Base-by-base conservation (phyloP, 352 stramenopile species). In the Peronospora destructor region DNA sequence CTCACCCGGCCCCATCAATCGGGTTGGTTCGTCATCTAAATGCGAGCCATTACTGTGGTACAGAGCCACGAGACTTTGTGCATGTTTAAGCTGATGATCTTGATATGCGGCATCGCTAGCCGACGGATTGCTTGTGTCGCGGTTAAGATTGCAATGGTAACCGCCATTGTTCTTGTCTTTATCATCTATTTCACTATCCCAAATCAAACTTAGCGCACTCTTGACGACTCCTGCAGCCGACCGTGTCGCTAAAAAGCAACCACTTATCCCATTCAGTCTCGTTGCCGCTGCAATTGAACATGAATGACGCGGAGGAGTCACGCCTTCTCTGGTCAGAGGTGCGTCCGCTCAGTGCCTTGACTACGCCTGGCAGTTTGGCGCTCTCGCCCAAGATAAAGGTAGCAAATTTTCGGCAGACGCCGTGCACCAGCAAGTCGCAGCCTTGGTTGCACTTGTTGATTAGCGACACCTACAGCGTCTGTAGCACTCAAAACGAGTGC, bases 361-460 rank as follows among this genome's bases (percentile, higher is more conserved):
- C 48, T 34, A 62, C 45, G 2, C 55, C 48, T 0, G 48, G 58
- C 35, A 59, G 26, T 11, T 59, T 52, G 46, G 28, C 36, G n/a
- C 46, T 60, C 4, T 71, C 62, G 13, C 57, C 62, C 40, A 67
- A 30, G 23, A 67, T 45, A 9, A 71, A 65, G 10, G 35, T 54
- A 13, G 49, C 45, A 29, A 71, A 65, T 36, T 71, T 58, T 16
- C 44, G 53, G 23, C 58, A 65, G 16, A 71, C 58, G 9, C 42
- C 26, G n/a, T 59, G 41, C 32, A 62, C 45, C 8, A 71, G 46
- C 35, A 71, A 57, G 17, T 34, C 42, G 45, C 62, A 71, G 33
- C 49, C 49, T 19, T 65, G 58, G 14, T 71, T 71, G 45, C 62
- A 53, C 34, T 58, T 53, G 47, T 71, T 71, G 2, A 71, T 41